Percentiles rank a stretch among this genome's conserved stretches.
Evolutionary conservation across 2,329 filamentous ascomycete genomes (phyloP).

Genomic region (Venturia nashicola): DNA sequence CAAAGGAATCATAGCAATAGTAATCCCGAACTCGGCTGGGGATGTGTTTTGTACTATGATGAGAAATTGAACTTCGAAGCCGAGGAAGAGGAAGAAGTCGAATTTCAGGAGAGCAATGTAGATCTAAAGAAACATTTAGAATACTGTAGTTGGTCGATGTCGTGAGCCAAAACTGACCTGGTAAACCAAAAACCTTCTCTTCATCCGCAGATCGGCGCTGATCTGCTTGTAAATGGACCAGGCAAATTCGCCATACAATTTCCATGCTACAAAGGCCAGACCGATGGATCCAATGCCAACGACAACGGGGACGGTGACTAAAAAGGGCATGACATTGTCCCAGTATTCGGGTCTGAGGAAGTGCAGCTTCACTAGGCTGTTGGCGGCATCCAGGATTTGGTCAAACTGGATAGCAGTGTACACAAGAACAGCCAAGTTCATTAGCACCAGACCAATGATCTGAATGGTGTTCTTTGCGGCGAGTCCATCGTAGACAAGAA

Average conservation of each 20-base stretch:
- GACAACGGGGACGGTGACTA: slow-evolving; percentile 76
- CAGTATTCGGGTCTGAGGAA: slow-evolving; percentile 48
- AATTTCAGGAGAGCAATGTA: slow-evolving; percentile 98
- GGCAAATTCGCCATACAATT: slow-evolving; percentile 94
- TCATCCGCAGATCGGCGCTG: slow-evolving; percentile 91
- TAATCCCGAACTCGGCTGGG: slow-evolving; percentile 70
- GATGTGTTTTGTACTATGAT: slow-evolving; percentile 65
- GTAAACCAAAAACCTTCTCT: slow-evolving; percentile 89
- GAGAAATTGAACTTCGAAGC: slow-evolving; percentile 95
- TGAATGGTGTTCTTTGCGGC: slow-evolving; percentile 97
- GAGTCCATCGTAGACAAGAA: slow-evolving; percentile 86
- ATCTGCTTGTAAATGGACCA: slow-evolving; percentile 99
- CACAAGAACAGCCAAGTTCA: slow-evolving; percentile 81
- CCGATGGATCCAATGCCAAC: slow-evolving; percentile 63
- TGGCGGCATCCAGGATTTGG: slow-evolving; percentile 69
- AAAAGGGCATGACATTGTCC: slow-evolving; percentile 56
- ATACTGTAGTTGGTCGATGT: background rate
- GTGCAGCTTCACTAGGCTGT: slow-evolving; percentile 32
- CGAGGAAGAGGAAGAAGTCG: slow-evolving; percentile 99
- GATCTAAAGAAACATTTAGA: slow-evolving; percentile 47
- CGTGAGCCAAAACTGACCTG: slow-evolving; percentile 49
- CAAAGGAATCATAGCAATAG: slow-evolving; percentile 78
- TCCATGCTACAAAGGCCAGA: slow-evolving; percentile 75
- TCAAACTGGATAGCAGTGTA: slow-evolving; percentile 90
- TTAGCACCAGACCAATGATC: slow-evolving; percentile 85